Conservation (phyloP, 2,329 filamentous ascomycete species). For the Pestalotiopsis sp. region DNA sequence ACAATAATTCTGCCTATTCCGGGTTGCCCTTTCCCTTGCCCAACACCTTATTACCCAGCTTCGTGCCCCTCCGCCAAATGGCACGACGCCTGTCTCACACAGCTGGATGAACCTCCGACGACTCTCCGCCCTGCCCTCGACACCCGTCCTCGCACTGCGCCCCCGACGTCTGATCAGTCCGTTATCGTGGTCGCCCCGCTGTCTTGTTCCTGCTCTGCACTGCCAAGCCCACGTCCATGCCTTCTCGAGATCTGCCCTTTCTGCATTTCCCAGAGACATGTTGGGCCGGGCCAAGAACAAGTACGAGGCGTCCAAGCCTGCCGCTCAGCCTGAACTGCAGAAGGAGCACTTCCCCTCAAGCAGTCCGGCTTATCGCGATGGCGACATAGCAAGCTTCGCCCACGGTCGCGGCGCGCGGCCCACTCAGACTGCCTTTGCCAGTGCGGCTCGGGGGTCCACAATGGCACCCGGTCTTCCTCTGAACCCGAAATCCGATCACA, state of each 20-base stretch:
- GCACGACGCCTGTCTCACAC: neutral
- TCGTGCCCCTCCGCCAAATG: neutral
- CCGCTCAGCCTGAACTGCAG: slow-evolving; percentile 34
- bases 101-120: slow-evolving; percentile 23
- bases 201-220: neutral
- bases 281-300: slow-evolving; percentile 29
- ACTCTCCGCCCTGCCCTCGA: slow-evolving; percentile 22
- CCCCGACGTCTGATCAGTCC: slow-evolving; percentile 5
- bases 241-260: slow-evolving; percentile 12
- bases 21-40: too few species aligned
- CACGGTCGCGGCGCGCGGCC: slow-evolving; percentile 37
- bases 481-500: slow-evolving; percentile 36
- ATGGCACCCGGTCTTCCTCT: slow-evolving; percentile 38
- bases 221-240: slow-evolving; percentile 15
- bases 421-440: slow-evolving; percentile 30
- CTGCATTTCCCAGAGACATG: slow-evolving; percentile 24
- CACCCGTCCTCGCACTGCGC: slow-evolving; percentile 20
- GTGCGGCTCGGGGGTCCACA: slow-evolving; percentile 41
- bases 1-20: neutral
- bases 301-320: slow-evolving; percentile 40
- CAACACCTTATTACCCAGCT: neutral
- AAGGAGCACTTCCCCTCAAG: slow-evolving; percentile 62
- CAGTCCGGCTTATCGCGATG: slow-evolving; percentile 48
- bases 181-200: neutral
- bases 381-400: slow-evolving; percentile 54